Evolutionary conservation across 257 asterid genomes (phyloP).

Genomic region (Ligustrum vulgare): DNA sequence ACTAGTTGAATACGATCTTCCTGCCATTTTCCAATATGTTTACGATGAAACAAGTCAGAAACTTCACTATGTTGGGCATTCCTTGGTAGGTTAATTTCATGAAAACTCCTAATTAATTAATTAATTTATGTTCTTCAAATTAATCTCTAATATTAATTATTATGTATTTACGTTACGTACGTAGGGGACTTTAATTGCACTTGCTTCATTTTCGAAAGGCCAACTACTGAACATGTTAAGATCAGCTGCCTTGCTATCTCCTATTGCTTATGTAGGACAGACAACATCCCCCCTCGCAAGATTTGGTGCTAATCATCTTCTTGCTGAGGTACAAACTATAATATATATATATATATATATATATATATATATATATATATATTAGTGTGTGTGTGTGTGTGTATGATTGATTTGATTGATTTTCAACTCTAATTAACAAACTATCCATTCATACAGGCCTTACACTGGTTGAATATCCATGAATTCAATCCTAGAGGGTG

Average conservation of each 20-base stretch:
- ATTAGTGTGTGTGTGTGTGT: too few species aligned
- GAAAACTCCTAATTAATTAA: too few species aligned
- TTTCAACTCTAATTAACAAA: neutral
- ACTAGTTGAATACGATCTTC: slow-evolving; percentile 39
- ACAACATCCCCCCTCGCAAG: too few species aligned
- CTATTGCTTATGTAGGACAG: too few species aligned
- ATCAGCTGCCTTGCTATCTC: too few species aligned
- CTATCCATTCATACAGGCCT: slow-evolving; percentile 18
- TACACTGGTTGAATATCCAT: slow-evolving; percentile 32
- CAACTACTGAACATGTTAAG: slow-evolving; percentile 27
- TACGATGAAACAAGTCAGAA: slow-evolving; percentile 38
- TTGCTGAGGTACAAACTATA: too few species aligned
- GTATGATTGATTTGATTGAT: too few species aligned
- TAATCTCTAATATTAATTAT: neutral
- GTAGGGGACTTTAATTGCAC: slow-evolving; percentile 45
- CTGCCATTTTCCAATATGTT: slow-evolving; percentile 33
- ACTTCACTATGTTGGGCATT: slow-evolving; percentile 50
- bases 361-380: too few species aligned
- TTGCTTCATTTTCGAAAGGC: slow-evolving; percentile 35
- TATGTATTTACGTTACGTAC: too few species aligned
- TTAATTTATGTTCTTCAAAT: neutral
- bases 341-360: too few species aligned
- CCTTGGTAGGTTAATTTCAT: slow-evolving; percentile 43
- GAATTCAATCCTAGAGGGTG: slow-evolving; percentile 43
- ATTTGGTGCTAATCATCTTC: too few species aligned